Evolutionary conservation across 2,329 filamentous ascomycete species (phyloP).

Genomic region (Hypoxylon sp.): DNA sequence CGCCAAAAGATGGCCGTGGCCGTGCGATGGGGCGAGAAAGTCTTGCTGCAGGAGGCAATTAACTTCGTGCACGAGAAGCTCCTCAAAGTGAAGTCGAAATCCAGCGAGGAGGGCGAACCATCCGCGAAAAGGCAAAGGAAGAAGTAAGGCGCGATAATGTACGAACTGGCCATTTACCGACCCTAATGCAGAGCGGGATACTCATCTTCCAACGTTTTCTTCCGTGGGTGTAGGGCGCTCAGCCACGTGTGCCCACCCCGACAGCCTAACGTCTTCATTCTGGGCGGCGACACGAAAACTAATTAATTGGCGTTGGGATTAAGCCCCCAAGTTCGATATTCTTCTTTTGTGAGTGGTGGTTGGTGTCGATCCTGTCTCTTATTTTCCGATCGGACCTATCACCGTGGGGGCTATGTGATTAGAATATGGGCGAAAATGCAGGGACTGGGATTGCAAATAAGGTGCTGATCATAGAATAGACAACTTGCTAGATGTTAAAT

Average conservation of each 20-base stretch:
- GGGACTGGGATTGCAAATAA: conserved; percentile 31
- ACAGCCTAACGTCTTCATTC: conserved; percentile 7
- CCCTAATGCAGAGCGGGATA: conserved; percentile 30
- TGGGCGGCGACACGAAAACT: conserved; percentile 5
- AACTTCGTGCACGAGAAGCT: conserved; percentile 54
- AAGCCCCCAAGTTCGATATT: conserved; percentile 6
- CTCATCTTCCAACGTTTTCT: conserved; percentile 13
- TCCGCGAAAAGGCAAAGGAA: conserved; percentile 53
- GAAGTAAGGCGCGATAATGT: conserved; percentile 33
- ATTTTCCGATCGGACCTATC: conserved; percentile 33
- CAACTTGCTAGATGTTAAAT: conserved; percentile 37
- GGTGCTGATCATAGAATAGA: conserved; percentile 21
- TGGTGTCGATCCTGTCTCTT: conserved; percentile 25
- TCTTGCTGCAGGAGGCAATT: conserved; percentile 71
- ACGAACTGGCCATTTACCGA: not conserved
- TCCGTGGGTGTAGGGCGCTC: conserved; percentile 15
- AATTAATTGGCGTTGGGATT: conserved; percentile 18
- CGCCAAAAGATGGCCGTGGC: conserved; percentile 73
- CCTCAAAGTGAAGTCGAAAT: conserved; percentile 35
- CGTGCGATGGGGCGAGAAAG: conserved; percentile 81
- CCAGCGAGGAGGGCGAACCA: conserved; percentile 45
- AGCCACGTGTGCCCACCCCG: conserved; percentile 31
- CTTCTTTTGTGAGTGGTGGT: not conserved
- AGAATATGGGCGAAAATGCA: conserved; percentile 27
- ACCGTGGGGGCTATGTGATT: conserved; percentile 4